Evolutionary conservation across 805 yeast genomes (phyloP).

Genomic region (Wickerhamiella bombiphila): DNA sequence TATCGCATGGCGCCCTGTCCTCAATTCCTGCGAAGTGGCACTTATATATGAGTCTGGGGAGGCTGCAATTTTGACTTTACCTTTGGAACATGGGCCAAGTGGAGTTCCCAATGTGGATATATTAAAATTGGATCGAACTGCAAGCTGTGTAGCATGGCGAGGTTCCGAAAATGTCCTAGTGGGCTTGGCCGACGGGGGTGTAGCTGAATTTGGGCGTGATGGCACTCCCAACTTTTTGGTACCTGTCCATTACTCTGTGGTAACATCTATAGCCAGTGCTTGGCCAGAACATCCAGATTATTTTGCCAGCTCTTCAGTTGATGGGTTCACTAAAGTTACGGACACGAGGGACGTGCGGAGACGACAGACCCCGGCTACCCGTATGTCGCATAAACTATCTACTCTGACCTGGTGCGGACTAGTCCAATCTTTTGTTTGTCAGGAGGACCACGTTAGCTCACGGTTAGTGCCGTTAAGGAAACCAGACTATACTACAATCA

Average conservation of each 20-base stretch:
- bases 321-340: slow-evolving; percentile 29
- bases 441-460: slow-evolving; percentile 30
- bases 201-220: slow-evolving; percentile 46
- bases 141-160: slow-evolving; percentile 37
- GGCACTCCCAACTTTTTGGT: slow-evolving; percentile 26
- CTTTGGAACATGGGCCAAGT: slow-evolving; percentile 10
- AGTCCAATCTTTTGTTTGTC: slow-evolving; percentile 25
- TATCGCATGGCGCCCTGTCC: slow-evolving; percentile 21
- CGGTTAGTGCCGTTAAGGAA: slow-evolving; percentile 28
- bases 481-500: slow-evolving; percentile 17
- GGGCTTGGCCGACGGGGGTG: slow-evolving; percentile 44
- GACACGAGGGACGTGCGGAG: slow-evolving; percentile 23
- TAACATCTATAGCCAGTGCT: slow-evolving; percentile 25
- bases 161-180: slow-evolving; percentile 32
- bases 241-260: slow-evolving; percentile 28
- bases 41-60: slow-evolving; percentile 46
- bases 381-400: slow-evolving; percentile 1
- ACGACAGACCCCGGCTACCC: slow-evolving; percentile 5
- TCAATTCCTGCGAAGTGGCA: slow-evolving; percentile 31
- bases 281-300: slow-evolving; percentile 25
- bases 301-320: slow-evolving; percentile 28
- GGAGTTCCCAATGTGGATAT: slow-evolving; percentile 16
- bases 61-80: slow-evolving; percentile 34
- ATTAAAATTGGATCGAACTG: slow-evolving; percentile 15
- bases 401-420: slow-evolving; percentile 16